These are phyloP conservation scores for Cryptococcus deneoformans DNA, from an alignment of 1,284 basidiomycete genomes.

Conservation along the genomic window DNA sequence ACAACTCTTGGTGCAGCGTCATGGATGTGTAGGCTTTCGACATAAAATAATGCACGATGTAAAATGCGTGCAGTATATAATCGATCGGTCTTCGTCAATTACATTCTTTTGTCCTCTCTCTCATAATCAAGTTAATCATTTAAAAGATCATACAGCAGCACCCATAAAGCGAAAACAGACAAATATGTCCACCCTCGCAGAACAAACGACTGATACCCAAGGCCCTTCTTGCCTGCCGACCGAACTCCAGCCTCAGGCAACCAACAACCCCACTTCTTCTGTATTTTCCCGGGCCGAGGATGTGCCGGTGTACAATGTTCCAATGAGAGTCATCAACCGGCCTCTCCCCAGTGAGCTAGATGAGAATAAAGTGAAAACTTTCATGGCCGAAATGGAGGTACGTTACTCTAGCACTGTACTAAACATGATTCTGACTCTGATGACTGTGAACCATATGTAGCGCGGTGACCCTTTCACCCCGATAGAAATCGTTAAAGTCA, in stretches of 20 bases:
- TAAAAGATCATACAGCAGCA: no score
- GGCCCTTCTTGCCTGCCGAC: slow-evolving; percentile 6
- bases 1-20: background rate
- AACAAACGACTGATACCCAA: background rate
- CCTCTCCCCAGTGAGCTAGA: slow-evolving; percentile 49
- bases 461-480: slow-evolving; percentile 49
- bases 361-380: slow-evolving; percentile 46
- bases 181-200: background rate
- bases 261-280: slow-evolving; percentile 23
- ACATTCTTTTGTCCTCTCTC: background rate
- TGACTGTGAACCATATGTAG: slow-evolving; percentile 14
- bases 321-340: slow-evolving; percentile 48
- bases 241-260: slow-evolving; percentile 5
- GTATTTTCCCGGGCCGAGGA: slow-evolving; percentile 28
- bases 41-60: background rate
- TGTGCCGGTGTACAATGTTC: slow-evolving; percentile 41
- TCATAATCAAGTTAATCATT: background rate
- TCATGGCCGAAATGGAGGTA: slow-evolving; percentile 51
- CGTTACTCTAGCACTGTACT: slow-evolving; percentile 6
- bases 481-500: slow-evolving; percentile 49
- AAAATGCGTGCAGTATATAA: background rate
- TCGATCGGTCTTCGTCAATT: background rate
- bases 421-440: background rate
- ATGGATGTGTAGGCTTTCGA: background rate
- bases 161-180: background rate